Evolutionary conservation across 2,329 filamentous ascomycete genomes (phyloP).

Genomic region (Fusarium sp.): DNA sequence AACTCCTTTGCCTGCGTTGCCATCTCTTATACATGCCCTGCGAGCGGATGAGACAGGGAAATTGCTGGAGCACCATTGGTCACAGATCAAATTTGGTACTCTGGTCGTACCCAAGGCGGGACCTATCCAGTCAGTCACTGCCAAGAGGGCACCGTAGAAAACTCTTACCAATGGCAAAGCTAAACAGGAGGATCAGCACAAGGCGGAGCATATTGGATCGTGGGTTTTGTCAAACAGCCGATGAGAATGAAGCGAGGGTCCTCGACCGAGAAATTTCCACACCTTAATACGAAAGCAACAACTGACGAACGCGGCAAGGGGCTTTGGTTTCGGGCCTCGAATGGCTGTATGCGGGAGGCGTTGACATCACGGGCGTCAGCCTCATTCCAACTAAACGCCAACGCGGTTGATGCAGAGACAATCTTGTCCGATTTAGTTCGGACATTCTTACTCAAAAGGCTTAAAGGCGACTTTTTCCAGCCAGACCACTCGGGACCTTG

Average conservation of each 20-base stretch:
- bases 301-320: neutral
- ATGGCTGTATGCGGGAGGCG: neutral
- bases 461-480: neutral
- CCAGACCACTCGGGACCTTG: neutral
- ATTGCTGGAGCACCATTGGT: neutral
- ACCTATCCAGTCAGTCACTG: neutral
- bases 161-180: neutral
- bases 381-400: neutral
- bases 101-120: neutral
- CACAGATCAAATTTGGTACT: neutral
- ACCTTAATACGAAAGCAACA: neutral
- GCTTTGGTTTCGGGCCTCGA: neutral
- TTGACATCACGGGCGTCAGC: neutral
- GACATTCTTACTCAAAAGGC: neutral
- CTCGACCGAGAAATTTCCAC: neutral
- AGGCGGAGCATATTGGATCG: neutral
- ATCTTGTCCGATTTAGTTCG: neutral
- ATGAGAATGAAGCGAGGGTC: neutral
- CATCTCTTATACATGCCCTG: neutral
- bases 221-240: neutral
- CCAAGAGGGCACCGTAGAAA: neutral
- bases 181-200: neutral
- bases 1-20: neutral
- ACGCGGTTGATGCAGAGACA: neutral
- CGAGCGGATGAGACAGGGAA: neutral